Percentiles rank a stretch among this genome's conserved stretches.
These are phyloP conservation scores for Cercospora zeae-maydis DNA, from an alignment of 2,329 filamentous ascomycete species.

Conservation along the genomic window DNA sequence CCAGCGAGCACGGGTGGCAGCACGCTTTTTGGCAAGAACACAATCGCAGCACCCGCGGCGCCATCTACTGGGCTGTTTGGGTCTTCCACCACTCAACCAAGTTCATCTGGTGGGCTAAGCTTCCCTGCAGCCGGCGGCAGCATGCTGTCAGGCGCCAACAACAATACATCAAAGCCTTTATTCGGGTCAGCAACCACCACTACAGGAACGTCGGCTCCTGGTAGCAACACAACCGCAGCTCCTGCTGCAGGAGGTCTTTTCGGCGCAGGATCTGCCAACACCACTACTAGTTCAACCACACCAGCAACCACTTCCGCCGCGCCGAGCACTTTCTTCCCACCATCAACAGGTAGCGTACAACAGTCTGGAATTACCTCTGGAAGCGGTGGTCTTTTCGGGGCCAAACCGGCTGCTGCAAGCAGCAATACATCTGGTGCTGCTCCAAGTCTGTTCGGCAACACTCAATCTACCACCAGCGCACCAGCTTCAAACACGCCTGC, in stretches of 20 bases:
- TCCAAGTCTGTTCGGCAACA: constrained; percentile 11
- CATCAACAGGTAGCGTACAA: constrained; percentile 1
- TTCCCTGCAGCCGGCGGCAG: constrained; percentile 1
- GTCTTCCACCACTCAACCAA: constrained; percentile 5
- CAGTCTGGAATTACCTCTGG: constrained; percentile 4
- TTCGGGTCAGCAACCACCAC: background rate
- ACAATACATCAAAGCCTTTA: background rate
- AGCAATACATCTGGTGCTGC: constrained; percentile 5
- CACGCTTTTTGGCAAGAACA: constrained; percentile 9
- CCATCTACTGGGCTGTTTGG: constrained; percentile 1
- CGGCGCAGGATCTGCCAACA: background rate
- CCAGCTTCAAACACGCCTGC: constrained; percentile 4
- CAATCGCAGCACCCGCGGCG: background rate
- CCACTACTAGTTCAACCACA: constrained; percentile 6
- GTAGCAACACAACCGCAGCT: constrained; percentile 10
- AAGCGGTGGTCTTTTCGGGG: constrained; percentile 1
- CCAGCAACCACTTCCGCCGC: constrained; percentile 1
- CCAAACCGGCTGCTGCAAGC: background rate
- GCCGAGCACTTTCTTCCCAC: constrained; percentile 11
- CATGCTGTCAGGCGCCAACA: background rate
- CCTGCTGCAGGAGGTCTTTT: constrained; percentile 9
- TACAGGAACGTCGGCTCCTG: background rate
- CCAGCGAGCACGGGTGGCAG: constrained; percentile 14
- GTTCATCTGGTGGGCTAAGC: background rate
- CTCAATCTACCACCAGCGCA: constrained; percentile 5